These are phyloP conservation scores for Ascoidea tarda DNA, from an alignment of 805 yeast genomes.

Conservation along the genomic window DNA sequence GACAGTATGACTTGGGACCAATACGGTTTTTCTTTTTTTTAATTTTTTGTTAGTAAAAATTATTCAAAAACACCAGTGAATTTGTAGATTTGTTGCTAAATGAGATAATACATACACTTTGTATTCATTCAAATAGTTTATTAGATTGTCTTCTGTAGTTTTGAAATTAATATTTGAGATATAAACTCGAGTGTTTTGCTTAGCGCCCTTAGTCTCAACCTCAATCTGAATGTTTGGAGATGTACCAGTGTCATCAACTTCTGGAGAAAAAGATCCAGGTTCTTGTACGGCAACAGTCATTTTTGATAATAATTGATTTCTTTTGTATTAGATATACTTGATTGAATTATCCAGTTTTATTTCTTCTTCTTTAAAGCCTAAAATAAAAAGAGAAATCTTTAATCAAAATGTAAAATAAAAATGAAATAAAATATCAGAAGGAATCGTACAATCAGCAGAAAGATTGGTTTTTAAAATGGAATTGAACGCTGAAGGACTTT, in stretches of 20 bases:
- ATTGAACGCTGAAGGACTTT: too few relatives aligned
- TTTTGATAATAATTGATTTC: too few relatives aligned
- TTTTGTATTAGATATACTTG: too few relatives aligned
- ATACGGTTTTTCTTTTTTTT: conserved; percentile 19
- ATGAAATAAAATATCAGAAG: too few relatives aligned
- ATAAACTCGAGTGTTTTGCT: conserved; percentile 25
- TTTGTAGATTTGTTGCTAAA: not conserved
- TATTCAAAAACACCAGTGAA: not conserved
- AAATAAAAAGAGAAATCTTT: too few relatives aligned
- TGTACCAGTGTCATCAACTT: not conserved
- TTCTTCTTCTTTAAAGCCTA: too few relatives aligned
- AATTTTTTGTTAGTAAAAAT: not conserved
- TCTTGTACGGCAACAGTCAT: too few relatives aligned
- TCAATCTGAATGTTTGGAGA: not conserved
- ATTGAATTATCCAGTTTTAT: too few relatives aligned
- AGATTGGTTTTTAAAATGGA: too few relatives aligned
- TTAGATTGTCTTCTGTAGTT: conserved; percentile 39
- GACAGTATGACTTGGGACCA: conserved; percentile 41
- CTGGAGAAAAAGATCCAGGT: not conserved
- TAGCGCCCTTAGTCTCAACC: not conserved
- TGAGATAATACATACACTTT: conserved; percentile 26
- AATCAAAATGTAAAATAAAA: too few relatives aligned
- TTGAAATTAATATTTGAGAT: conserved; percentile 39
- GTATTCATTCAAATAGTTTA: conserved; percentile 26
- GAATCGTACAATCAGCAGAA: too few relatives aligned